phyloP scores from a whole-genome alignment of 352 stramenopile genomes.

The Phytophthora tubulina region DNA sequence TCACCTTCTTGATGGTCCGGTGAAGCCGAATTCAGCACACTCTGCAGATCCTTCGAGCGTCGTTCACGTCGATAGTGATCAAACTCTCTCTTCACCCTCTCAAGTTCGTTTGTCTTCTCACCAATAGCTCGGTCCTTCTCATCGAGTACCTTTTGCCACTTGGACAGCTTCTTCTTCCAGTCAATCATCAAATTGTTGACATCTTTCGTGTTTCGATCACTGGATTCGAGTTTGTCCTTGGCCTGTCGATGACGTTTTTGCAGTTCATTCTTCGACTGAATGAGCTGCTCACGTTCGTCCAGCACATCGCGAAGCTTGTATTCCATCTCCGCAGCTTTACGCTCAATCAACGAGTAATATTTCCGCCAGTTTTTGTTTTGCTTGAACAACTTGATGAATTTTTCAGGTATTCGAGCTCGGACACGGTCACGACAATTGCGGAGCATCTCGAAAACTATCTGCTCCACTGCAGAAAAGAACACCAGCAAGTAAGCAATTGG shows the following conservation, averaged over 20 bases:
- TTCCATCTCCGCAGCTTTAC: slow-evolving; percentile 44
- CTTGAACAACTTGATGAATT: slow-evolving; percentile 74
- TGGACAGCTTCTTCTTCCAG: slow-evolving; percentile 70
- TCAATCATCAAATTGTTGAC: slow-evolving; percentile 45
- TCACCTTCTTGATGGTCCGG: slow-evolving; percentile 7
- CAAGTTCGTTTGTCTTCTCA: slow-evolving; percentile 44
- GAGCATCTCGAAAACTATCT: slow-evolving; percentile 70
- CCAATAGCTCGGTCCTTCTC: slow-evolving; percentile 51
- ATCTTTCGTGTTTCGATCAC: slow-evolving; percentile 39
- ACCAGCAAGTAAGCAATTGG: not conserved
- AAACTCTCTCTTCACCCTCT: slow-evolving; percentile 41
- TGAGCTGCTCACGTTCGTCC: slow-evolving; percentile 47
- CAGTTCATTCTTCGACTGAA: slow-evolving; percentile 36
- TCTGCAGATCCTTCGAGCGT: slow-evolving; percentile 49
- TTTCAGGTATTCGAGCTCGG: slow-evolving; percentile 51
- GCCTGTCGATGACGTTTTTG: slow-evolving; percentile 31
- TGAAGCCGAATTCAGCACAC: slow-evolving; percentile 32
- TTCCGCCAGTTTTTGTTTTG: slow-evolving; percentile 83
- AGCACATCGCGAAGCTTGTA: slow-evolving; percentile 46
- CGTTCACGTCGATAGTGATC: slow-evolving; percentile 41
- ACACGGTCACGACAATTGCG: slow-evolving; percentile 63
- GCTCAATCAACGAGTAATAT: slow-evolving; percentile 70
- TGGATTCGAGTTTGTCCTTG: slow-evolving; percentile 37
- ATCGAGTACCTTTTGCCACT: slow-evolving; percentile 57
- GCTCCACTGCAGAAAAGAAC: slow-evolving; percentile 57